phyloP scores from a whole-genome alignment of 768 basidiomycete genomes.

The Amanita rubescens region DNA sequence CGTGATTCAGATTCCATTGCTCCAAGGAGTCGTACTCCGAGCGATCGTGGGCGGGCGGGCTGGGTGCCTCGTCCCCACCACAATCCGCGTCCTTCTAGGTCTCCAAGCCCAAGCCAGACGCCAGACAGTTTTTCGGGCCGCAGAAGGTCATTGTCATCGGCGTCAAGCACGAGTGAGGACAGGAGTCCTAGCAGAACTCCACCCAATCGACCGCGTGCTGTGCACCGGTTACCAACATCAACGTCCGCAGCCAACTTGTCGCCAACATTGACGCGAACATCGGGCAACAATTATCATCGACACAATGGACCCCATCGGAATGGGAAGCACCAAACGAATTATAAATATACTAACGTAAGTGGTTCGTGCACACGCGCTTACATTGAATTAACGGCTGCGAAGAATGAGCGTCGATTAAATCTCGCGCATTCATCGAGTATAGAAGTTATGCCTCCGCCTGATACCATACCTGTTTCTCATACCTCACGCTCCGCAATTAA shows the following conservation, averaged over 20 bases:
- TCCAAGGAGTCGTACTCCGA: slow-evolving; percentile 41
- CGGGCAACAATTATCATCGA: slow-evolving; percentile 18
- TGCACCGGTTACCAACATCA: slow-evolving; percentile 54
- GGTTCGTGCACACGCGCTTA: not conserved
- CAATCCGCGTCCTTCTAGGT: slow-evolving; percentile 24
- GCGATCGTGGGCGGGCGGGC: slow-evolving; percentile 34
- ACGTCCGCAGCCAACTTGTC: slow-evolving; percentile 29
- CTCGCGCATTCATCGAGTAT: not conserved
- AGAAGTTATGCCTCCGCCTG: slow-evolving; percentile 24
- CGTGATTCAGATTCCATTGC: slow-evolving; percentile 42
- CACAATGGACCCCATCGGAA: slow-evolving; percentile 18
- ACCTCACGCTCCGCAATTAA: slow-evolving; percentile 4
- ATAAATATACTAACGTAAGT: slow-evolving; percentile 26
- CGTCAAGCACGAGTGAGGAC: slow-evolving; percentile 48
- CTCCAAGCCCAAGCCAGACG: slow-evolving; percentile 38
- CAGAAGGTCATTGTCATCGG: slow-evolving; percentile 44
- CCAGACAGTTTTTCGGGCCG: slow-evolving; percentile 27
- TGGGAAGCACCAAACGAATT: slow-evolving; percentile 30
- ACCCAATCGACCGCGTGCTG: slow-evolving; percentile 39
- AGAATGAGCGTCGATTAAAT: slow-evolving; percentile 6
- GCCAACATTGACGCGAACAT: slow-evolving; percentile 22
- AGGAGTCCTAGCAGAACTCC: slow-evolving; percentile 55
- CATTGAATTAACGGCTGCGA: not conserved
- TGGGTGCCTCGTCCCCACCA: slow-evolving; percentile 21
- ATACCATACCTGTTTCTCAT: slow-evolving; percentile 8